Percentiles rank a stretch among this genome's conserved stretches.
These are phyloP conservation scores for Fusarium decemcellulare DNA, from an alignment of 2,329 filamentous ascomycete species.

Conservation along the genomic window DNA sequence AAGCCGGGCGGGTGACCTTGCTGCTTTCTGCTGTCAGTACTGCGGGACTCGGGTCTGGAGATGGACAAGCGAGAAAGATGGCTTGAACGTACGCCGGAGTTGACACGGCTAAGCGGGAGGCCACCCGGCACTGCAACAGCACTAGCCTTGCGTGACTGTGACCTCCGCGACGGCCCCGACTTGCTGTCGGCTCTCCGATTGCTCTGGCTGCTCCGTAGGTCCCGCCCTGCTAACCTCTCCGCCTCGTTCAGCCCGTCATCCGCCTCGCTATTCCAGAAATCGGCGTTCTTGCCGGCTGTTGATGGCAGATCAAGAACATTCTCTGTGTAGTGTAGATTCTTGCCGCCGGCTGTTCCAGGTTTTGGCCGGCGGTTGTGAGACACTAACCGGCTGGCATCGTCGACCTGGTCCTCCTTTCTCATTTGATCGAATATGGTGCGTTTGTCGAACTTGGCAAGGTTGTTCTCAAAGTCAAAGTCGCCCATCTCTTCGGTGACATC, in stretches of 20 bases:
- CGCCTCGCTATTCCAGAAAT: constrained; percentile 83
- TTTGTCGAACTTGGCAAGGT: constrained; percentile 96
- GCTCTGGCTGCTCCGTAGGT: constrained; percentile 65
- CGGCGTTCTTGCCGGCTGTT: constrained; percentile 58
- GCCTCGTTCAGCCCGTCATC: constrained; percentile 69
- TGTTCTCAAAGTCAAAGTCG: constrained; percentile 93
- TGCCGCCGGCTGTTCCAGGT: constrained; percentile 82
- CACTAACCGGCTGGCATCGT: constrained; percentile 92
- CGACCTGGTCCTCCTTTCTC: constrained; percentile 86
- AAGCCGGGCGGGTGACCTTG: constrained; percentile 61
- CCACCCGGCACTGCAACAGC: constrained; percentile 52
- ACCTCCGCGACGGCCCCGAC: constrained; percentile 62
- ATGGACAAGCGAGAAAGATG: constrained; percentile 50
- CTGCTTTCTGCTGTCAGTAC: constrained; percentile 54
- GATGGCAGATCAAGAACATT: constrained; percentile 83
- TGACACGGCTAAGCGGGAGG: constrained; percentile 62
- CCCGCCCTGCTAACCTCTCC: constrained; percentile 64
- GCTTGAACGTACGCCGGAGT: constrained; percentile 59
- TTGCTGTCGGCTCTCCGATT: constrained; percentile 68
- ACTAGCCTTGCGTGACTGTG: constrained; percentile 71
- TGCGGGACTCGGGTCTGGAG: constrained; percentile 49
- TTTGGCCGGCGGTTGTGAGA: constrained; percentile 84
- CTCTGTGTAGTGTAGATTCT: constrained; percentile 92
- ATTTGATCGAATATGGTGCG: constrained; percentile 92
- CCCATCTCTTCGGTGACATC: constrained; percentile 95